Base-by-base conservation (phyloP, 164 flowering plant species). In the Vitis rupestris region DNA sequence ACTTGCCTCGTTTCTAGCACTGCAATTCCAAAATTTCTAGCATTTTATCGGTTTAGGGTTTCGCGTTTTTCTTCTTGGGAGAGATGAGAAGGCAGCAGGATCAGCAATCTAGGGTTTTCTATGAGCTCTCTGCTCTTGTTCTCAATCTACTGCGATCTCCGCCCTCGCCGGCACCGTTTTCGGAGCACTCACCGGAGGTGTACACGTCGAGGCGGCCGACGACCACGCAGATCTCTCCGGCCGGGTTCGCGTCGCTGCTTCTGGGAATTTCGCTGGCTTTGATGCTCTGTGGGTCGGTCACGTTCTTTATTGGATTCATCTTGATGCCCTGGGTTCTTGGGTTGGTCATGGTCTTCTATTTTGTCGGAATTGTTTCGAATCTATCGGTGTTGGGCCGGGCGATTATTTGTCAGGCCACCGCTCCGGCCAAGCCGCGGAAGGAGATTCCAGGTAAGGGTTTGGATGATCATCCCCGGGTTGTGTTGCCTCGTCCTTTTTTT, bases 241-340 rank as follows among this genome's bases (percentile, higher is more conserved):
- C 95, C 37, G 94, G 91, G 3, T 84, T 95, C 55, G 98, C 97
- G 1, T 91, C 91, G 47, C 64, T 95, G 84, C 75, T 95, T n/a
- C 75, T 95, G 3, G 99, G 99, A 63, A 75, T 91, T 0, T 90
- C 99, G 9, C 29, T 91, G 19, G 78, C 99, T 8, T 62, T 95
- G 83, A 95, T 95, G 98, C 80, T 95, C 6, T 95, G 97, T 68
- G 99, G 99, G 63, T 93, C 98, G 37, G 89, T 95, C 14, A 95
- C 99, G 4, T 91, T 95, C 67, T 82, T 95, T 60, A 85, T 95
- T 29, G 99, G 99, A 9, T 90, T 95, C 75, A 64, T 95, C 52
- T 72, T 95, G 85, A 88, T 95, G 97, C 99, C 99, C 12, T 95
- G 99, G 98, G 97, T 95, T 31, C 74, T 95, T 61, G 96, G 93